A percentile compares a stretch with the other conserved stretches of the same genome.
These are phyloP conservation scores for Funneliformis mosseae DNA, from an alignment of 192 early-diverging fungal species.

Conservation along the genomic window DNA sequence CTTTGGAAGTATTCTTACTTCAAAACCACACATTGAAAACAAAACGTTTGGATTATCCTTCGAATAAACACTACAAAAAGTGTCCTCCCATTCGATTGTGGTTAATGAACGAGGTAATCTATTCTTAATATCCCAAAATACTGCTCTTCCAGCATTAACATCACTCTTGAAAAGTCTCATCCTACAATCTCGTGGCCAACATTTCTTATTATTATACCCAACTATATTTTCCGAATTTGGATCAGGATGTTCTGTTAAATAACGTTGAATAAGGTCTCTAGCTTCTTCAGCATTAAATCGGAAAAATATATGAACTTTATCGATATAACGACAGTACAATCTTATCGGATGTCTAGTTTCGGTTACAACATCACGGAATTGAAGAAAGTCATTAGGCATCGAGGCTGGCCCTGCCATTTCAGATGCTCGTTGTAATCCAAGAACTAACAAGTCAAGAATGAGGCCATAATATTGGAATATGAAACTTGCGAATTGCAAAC, in stretches of 20 bases:
- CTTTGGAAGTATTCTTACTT: constrained; percentile 94
- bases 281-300: constrained; percentile 93
- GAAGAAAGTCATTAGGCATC: constrained; percentile 95
- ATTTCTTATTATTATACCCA: constrained; percentile 97
- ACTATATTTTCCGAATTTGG: constrained; percentile 99
- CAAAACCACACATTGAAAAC: constrained; percentile 91
- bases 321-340: constrained; percentile 93
- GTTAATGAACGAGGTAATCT: constrained; percentile 95
- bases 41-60: constrained; percentile 97
- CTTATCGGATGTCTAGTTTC: constrained; percentile 97
- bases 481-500: constrained; percentile 96
- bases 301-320: constrained; percentile 91
- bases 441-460: constrained; percentile 90
- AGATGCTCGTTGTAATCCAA: constrained; percentile 91
- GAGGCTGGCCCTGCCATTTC: constrained; percentile 96
- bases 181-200: constrained; percentile 98
- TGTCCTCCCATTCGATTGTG: constrained; percentile 98
- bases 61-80: constrained; percentile 94
- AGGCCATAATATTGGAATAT: constrained; percentile 99
- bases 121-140: constrained; percentile 99
- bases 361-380: constrained; percentile 87
- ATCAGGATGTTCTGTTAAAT: constrained; percentile 97
- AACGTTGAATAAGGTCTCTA: constrained; percentile 94
- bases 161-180: constrained; percentile 99
- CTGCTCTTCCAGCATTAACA: constrained; percentile 95